phyloP scores from a whole-genome alignment of 352 stramenopile genomes.

The Globisporangium cystogenes region DNA sequence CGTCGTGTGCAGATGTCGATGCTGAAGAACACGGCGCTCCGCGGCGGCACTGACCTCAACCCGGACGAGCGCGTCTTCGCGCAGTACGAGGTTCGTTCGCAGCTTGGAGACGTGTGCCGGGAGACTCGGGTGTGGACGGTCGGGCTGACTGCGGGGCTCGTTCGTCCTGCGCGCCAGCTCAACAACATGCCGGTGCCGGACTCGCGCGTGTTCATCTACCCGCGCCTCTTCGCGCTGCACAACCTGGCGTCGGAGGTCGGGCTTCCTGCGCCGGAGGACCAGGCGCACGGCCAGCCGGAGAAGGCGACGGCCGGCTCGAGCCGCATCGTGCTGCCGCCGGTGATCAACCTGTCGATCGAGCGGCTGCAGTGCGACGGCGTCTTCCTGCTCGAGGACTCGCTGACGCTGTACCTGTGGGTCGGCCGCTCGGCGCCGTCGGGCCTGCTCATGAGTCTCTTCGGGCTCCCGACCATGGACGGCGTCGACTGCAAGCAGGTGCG shows the following conservation, averaged over 20 bases:
- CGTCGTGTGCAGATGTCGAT: slow-evolving; percentile 86
- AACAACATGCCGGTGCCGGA: slow-evolving; percentile 93
- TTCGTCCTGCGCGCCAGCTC: slow-evolving; percentile 35
- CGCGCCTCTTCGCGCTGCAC: slow-evolving; percentile 94
- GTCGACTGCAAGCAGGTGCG: slow-evolving; percentile 87
- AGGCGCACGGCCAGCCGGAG: slow-evolving; percentile 18
- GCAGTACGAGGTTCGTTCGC: slow-evolving; percentile 74
- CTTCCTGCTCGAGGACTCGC: slow-evolving; percentile 96
- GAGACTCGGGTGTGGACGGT: too few species aligned
- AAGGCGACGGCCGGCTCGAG: slow-evolving; percentile 56
- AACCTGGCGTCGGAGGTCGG: slow-evolving; percentile 89
- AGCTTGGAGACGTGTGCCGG: not conserved
- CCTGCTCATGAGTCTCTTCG: slow-evolving; percentile 93
- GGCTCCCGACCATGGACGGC: slow-evolving; percentile 91
- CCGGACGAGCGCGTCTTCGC: slow-evolving; percentile 94
- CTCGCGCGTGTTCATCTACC: slow-evolving; percentile 95
- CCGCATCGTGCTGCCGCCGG: slow-evolving; percentile 82
- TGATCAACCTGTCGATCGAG: slow-evolving; percentile 95
- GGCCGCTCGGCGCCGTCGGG: slow-evolving; percentile 84
- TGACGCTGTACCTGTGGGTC: slow-evolving; percentile 96
- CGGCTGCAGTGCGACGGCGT: slow-evolving; percentile 91
- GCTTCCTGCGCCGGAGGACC: slow-evolving; percentile 54
- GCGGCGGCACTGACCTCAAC: slow-evolving; percentile 95
- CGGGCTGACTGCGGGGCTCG: not conserved
- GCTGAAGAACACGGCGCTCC: slow-evolving; percentile 96